Evolutionary conservation across 805 yeast species (phyloP).

Genomic region (Lachancea nothofagi): DNA sequence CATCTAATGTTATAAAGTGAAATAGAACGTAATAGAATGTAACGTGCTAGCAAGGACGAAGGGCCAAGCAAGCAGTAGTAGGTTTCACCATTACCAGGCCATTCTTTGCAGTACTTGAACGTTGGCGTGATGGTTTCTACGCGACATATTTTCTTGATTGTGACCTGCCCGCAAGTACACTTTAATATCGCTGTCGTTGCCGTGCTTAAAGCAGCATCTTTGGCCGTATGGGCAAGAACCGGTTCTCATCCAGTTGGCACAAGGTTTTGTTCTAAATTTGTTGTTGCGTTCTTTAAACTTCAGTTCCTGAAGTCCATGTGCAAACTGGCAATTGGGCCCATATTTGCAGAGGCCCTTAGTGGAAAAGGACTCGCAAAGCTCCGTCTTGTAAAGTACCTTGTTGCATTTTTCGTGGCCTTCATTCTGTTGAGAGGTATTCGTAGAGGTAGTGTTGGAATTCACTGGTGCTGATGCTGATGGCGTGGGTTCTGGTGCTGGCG

Average conservation of each 20-base stretch:
- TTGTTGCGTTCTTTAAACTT: slow-evolving; percentile 60
- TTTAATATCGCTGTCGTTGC: slow-evolving; percentile 35
- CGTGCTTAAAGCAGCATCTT: slow-evolving; percentile 89
- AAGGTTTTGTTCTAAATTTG: slow-evolving; percentile 87
- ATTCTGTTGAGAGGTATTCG: slow-evolving; percentile 3
- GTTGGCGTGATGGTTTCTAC: slow-evolving; percentile 28
- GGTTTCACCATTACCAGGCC: slow-evolving; percentile 23
- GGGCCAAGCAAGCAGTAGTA: background rate
- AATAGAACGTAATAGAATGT: too few relatives aligned
- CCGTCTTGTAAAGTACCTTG: slow-evolving; percentile 81
- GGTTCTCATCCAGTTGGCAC: slow-evolving; percentile 78
- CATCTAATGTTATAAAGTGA: too few relatives aligned
- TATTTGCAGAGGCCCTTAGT: slow-evolving; percentile 74
- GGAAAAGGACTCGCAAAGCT: slow-evolving; percentile 74
- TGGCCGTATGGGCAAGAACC: slow-evolving; percentile 86
- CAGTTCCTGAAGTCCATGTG: slow-evolving; percentile 79
- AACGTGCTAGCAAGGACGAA: too few relatives aligned
- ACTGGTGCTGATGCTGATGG: slow-evolving; percentile 2
- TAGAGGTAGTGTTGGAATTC: background rate
- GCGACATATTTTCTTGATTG: slow-evolving; percentile 7
- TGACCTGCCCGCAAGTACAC: slow-evolving; percentile 26
- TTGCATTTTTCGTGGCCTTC: slow-evolving; percentile 32
- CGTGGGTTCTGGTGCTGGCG: slow-evolving; percentile 1
- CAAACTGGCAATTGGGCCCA: slow-evolving; percentile 89
- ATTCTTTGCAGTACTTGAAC: slow-evolving; percentile 30